Conservation (phyloP, 345 rosid genomes). For the Gossypium anomalum region DNA sequence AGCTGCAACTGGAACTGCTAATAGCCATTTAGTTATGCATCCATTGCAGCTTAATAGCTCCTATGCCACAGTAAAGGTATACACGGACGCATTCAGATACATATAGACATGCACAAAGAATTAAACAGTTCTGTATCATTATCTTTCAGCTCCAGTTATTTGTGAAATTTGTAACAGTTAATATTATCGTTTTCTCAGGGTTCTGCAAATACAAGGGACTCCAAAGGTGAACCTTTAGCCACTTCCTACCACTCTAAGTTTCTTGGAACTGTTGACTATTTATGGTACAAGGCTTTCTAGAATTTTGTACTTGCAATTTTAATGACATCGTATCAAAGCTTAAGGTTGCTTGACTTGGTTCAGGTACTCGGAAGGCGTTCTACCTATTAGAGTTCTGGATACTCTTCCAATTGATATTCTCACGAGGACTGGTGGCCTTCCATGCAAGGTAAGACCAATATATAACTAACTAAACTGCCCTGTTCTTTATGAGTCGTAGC, state of each 20-base stretch:
- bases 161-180: neutral
- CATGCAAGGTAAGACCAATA: slow-evolving; percentile 50
- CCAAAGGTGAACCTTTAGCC: slow-evolving; percentile 66
- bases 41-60: slow-evolving; percentile 68
- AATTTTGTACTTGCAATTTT: neutral
- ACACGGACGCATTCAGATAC: neutral
- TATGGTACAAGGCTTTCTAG: slow-evolving; percentile 48
- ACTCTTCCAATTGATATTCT: slow-evolving; percentile 60
- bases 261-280: slow-evolving; percentile 82
- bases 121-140: neutral
- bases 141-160: neutral
- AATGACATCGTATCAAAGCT: neutral
- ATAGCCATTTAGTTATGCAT: slow-evolving; percentile 41
- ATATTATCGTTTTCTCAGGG: slow-evolving; percentile 39
- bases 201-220: slow-evolving; percentile 46
- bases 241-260: slow-evolving; percentile 81
- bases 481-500: neutral
- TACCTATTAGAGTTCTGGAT: slow-evolving; percentile 64
- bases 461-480: neutral
- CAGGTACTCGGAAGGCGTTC: slow-evolving; percentile 66
- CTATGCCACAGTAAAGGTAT: slow-evolving; percentile 57
- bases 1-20: slow-evolving; percentile 50
- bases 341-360: slow-evolving; percentile 5
- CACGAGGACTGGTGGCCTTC: slow-evolving; percentile 62
- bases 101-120: neutral